Base-by-base conservation (phyloP, 371 early-diverging fungal species). In the Saksenaea oblongispora region DNA sequence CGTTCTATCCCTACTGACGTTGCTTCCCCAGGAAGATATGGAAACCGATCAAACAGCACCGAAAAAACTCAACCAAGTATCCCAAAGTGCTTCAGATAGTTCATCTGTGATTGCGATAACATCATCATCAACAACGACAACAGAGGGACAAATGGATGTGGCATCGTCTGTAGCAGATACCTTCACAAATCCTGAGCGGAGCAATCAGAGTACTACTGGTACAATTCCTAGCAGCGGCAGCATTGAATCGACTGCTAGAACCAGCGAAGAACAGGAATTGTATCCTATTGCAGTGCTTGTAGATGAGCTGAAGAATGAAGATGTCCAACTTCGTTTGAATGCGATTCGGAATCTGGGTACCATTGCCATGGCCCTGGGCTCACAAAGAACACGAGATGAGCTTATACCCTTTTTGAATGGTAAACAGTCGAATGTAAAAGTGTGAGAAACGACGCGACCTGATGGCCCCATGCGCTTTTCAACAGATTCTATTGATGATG, bases 301-400 rank as follows among this genome's bases (percentile, higher is more conserved):
- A 57, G 99, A 98, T 83, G 99, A 98, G 75, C 88, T 98, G 60
- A 97, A 98, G 80, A 95, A 95, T 74, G 99, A 98, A 69, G 98
- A 96, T 75, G 90, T 95, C 39, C 84, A 92, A 35, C 85, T 95
- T 77, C 90, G 99, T 37, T 83, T 98, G 39, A 95, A 95, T 67
- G 97, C 98, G 59, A 95, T 98, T 78, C 83, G 90, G 68, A 90
- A 96, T 54, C 84, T 98, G 59, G 84, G 91, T 44, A 95, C 97
- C 61, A 97, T 98, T 67, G 98, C 98, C 17, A 86, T 95, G 63
- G 99, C 98, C 24, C 84, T 98, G 44, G 99, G 99, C 15, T 93
- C 93, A 35, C 95, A 97, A 75, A 89, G 98, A 61, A 93, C 99
- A 51, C 87, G 99, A 62, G 93, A 94, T 61, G 99, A 98, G 74